phyloP scores from a whole-genome alignment of 2,329 filamentous ascomycete genomes.

The Calonectria pauciramosa region DNA sequence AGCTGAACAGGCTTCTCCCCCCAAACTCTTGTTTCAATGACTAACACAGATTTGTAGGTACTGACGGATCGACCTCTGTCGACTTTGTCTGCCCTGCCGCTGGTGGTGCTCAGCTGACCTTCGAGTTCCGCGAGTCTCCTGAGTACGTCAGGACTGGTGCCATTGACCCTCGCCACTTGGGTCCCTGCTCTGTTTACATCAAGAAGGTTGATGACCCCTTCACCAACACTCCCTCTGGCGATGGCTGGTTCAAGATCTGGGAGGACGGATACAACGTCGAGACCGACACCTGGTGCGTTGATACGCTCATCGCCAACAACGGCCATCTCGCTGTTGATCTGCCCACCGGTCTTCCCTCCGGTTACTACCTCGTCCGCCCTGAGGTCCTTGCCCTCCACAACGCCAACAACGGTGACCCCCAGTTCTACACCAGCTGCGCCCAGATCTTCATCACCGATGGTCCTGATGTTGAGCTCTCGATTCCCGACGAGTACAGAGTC shows the following conservation, averaged over 20 bases:
- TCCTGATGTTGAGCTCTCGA: slow-evolving; percentile 60
- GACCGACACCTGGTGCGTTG: slow-evolving; percentile 76
- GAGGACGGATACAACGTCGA: slow-evolving; percentile 74
- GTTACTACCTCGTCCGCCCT: slow-evolving; percentile 79
- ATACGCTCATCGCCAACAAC: slow-evolving; percentile 74
- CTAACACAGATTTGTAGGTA: slow-evolving; percentile 51
- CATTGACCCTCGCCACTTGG: slow-evolving; percentile 74
- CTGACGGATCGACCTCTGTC: slow-evolving; percentile 59
- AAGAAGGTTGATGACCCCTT: slow-evolving; percentile 75
- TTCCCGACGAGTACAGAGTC: slow-evolving; percentile 65
- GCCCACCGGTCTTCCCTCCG: slow-evolving; percentile 71
- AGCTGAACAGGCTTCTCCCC: background rate
- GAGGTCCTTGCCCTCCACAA: slow-evolving; percentile 79
- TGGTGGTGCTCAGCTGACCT: slow-evolving; percentile 71
- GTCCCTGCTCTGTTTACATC: slow-evolving; percentile 80
- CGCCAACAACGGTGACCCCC: slow-evolving; percentile 71
- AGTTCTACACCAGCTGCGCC: slow-evolving; percentile 81
- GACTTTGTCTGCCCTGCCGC: slow-evolving; percentile 62
- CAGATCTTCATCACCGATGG: slow-evolving; percentile 73
- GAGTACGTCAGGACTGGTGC: slow-evolving; percentile 66
- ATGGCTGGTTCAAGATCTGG: slow-evolving; percentile 86
- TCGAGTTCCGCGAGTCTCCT: slow-evolving; percentile 75
- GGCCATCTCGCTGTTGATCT: slow-evolving; percentile 74
- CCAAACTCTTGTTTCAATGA: background rate
- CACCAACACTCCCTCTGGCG: slow-evolving; percentile 66